phyloP scores from a whole-genome alignment of 257 asterid species.

The Salvia splendens region DNA sequence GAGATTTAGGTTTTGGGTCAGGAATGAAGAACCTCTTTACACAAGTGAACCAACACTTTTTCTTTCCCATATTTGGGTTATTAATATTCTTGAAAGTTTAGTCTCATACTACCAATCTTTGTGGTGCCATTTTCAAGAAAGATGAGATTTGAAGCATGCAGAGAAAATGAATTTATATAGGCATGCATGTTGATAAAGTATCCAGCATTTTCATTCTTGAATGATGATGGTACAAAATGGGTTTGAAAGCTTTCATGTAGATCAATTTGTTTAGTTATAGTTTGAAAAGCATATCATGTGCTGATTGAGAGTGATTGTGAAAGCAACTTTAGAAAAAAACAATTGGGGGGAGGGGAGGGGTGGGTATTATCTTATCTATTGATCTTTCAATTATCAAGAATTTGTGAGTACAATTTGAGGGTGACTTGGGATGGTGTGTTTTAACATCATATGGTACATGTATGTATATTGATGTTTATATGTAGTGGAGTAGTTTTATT shows the following conservation, averaged over 20 bases:
- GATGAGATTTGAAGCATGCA: conserved; percentile 33
- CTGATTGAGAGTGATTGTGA: conserved; percentile 46
- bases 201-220: conserved; percentile 38
- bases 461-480: neutral
- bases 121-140: conserved; percentile 21
- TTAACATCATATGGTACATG: conserved; percentile 24
- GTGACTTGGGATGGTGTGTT: conserved; percentile 38
- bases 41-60: conserved; percentile 65
- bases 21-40: conserved; percentile 66
- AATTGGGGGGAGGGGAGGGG: conserved; percentile 5
- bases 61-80: conserved; percentile 59
- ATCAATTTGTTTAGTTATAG: conserved; percentile 37
- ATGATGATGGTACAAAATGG: conserved; percentile 41
- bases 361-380: conserved; percentile 28
- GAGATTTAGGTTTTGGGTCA: conserved; percentile 54
- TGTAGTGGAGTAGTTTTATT: too few relatives aligned
- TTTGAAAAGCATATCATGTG: conserved; percentile 63
- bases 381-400: conserved; percentile 46
- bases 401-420: conserved; percentile 36
- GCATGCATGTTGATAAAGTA: conserved; percentile 40
- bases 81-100: conserved; percentile 12
- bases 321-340: conserved; percentile 46
- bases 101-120: conserved; percentile 7
- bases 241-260: conserved; percentile 33
- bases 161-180: conserved; percentile 37